phyloP scores from a whole-genome alignment of 306 rosid species.

The Medicago lupulina region DNA sequence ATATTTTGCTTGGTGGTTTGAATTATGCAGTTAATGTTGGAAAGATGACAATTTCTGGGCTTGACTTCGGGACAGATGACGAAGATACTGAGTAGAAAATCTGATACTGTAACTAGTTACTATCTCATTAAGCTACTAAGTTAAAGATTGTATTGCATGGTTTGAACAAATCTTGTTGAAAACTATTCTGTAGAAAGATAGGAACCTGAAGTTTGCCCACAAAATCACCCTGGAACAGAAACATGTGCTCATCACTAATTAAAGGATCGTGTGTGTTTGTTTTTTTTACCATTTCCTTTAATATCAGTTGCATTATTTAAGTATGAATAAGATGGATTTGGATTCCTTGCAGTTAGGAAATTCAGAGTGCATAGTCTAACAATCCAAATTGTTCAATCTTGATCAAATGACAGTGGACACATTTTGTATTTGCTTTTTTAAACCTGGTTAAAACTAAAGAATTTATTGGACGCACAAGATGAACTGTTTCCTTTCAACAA shows the following conservation, averaged over 20 bases:
- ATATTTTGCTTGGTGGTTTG: conserved; percentile 30
- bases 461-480: neutral
- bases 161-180: conserved; percentile 32
- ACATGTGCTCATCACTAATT: neutral
- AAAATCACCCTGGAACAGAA: no score
- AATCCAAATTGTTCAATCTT: neutral
- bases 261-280: neutral
- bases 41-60: conserved; percentile 76
- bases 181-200: conserved; percentile 12
- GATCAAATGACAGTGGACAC: neutral
- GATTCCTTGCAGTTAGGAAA: no score
- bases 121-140: conserved; percentile 12
- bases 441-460: neutral
- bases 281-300: no score
- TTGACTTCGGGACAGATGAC: conserved; percentile 67
- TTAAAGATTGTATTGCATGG: conserved; percentile 9
- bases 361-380: no score
- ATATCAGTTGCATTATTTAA: no score
- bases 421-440: neutral
- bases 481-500: neutral
- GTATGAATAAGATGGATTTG: neutral
- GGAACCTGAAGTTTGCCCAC: neutral
- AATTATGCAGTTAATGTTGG: conserved; percentile 80
- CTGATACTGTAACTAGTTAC: conserved; percentile 23
- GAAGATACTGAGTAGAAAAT: conserved; percentile 39